Percentiles rank a stretch among this genome's conserved stretches.
Evolutionary conservation across 495 filamentous ascomycete species (phyloP).

Genomic region (Penicillium atrosanguineum): DNA sequence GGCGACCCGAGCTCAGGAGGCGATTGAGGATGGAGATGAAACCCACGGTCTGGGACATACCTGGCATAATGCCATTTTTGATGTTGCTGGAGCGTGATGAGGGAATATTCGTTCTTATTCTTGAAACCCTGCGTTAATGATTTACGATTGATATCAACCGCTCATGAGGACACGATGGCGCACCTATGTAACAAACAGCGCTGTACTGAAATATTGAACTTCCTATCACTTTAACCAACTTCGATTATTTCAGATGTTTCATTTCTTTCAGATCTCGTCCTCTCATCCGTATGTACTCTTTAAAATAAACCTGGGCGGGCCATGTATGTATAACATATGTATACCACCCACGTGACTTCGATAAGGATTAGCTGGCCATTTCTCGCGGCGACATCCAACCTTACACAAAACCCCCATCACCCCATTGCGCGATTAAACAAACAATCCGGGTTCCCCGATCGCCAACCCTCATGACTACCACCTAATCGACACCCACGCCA

Average conservation of each 20-base stretch:
- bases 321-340: constrained; percentile 3
- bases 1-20: constrained; percentile 62
- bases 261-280: background rate
- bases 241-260: background rate
- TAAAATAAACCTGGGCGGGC: background rate
- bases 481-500: background rate
- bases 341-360: constrained; percentile 22
- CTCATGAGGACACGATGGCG: background rate
- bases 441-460: background rate
- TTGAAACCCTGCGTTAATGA: background rate
- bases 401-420: background rate
- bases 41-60: constrained; percentile 35
- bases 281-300: background rate
- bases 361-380: constrained; percentile 25
- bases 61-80: constrained; percentile 87
- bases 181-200: background rate
- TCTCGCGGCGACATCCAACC: constrained; percentile 4
- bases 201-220: background rate
- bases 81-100: constrained; percentile 44
- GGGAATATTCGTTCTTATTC: background rate
- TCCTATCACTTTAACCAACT: background rate
- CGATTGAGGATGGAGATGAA: constrained; percentile 54
- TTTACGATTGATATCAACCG: constrained; percentile 3
- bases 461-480: constrained; percentile 12
- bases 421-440: background rate